Conservation (phyloP, 2,329 filamentous ascomycete genomes). For the Harringtonia lauricola region DNA sequence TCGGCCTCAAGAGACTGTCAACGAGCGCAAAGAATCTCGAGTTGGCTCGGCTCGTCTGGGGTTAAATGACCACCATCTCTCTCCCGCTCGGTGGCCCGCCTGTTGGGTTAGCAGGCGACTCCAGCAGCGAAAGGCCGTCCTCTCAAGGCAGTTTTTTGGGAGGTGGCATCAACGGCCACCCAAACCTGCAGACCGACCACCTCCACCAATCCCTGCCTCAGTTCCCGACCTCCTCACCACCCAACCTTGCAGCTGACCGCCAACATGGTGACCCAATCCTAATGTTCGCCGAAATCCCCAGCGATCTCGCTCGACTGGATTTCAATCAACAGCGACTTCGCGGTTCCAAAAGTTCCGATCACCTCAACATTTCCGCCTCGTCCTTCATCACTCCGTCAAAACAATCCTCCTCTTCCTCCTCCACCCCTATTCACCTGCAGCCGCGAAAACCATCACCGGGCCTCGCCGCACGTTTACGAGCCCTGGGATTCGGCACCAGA, state of each 20-base stretch:
- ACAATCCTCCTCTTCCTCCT: neutral
- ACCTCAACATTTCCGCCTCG: conserved; percentile 11
- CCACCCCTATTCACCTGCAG: neutral
- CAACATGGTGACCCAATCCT: conserved; percentile 14
- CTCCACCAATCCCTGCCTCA: conserved; percentile 1
- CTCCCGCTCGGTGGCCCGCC: neutral
- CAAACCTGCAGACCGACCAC: neutral
- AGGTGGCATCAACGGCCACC: neutral
- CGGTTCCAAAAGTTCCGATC: conserved; percentile 8
- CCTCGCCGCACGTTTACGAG: conserved; percentile 53
- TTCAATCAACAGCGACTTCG: conserved; percentile 7
- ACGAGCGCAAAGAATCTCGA: neutral
- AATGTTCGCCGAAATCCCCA: conserved; percentile 30
- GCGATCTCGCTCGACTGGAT: conserved; percentile 27
- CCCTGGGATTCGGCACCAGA: conserved; percentile 44
- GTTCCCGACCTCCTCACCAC: neutral
- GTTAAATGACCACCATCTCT: conserved; percentile 8
- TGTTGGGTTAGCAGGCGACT: neutral
- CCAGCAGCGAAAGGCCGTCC: neutral
- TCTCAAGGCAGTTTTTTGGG: neutral
- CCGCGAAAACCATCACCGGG: conserved; percentile 52
- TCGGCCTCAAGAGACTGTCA: neutral
- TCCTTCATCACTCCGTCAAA: neutral
- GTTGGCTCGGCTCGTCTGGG: conserved; percentile 5
- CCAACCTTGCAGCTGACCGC: neutral